Conservation (phyloP, 225 moss, liverwort and hornwort genomes). For the Polytrichum formosum region DNA sequence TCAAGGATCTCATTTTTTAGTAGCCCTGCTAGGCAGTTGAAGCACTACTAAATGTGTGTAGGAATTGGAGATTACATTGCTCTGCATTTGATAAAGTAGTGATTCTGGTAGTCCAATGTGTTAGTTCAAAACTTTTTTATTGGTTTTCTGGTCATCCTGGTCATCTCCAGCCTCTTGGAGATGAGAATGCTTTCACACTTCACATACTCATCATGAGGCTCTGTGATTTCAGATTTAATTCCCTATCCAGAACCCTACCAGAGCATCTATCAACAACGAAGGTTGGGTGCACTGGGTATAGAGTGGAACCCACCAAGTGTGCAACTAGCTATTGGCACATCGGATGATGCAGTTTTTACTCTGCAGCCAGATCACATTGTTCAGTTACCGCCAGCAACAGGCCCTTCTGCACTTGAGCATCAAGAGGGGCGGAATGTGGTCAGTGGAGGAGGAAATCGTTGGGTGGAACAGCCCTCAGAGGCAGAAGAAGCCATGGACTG, state of each 20-base stretch:
- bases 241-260: constrained; percentile 73
- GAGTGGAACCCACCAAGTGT: constrained; percentile 59
- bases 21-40: too few species aligned
- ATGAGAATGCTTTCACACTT: too few species aligned
- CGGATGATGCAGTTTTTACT: constrained; percentile 44
- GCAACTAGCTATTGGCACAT: constrained; percentile 47
- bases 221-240: constrained; percentile 45
- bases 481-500: constrained; percentile 60
- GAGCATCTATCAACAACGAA: constrained; percentile 56
- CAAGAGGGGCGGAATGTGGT: constrained; percentile 34
- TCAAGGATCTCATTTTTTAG: too few species aligned
- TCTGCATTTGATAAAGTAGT: too few species aligned
- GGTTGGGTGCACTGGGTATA: constrained; percentile 61
- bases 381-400: constrained; percentile 25
- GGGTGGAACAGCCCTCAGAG: constrained; percentile 68
- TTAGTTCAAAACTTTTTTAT: too few species aligned
- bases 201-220: neutral
- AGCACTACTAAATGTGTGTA: too few species aligned
- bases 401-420: constrained; percentile 33
- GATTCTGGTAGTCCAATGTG: too few species aligned
- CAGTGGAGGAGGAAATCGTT: constrained; percentile 33
- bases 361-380: constrained; percentile 37
- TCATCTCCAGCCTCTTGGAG: too few species aligned
- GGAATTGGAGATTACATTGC: too few species aligned
- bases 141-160: too few species aligned